Base-by-base conservation (phyloP, 352 stramenopile genomes). In the Phytophthora citricola region DNA sequence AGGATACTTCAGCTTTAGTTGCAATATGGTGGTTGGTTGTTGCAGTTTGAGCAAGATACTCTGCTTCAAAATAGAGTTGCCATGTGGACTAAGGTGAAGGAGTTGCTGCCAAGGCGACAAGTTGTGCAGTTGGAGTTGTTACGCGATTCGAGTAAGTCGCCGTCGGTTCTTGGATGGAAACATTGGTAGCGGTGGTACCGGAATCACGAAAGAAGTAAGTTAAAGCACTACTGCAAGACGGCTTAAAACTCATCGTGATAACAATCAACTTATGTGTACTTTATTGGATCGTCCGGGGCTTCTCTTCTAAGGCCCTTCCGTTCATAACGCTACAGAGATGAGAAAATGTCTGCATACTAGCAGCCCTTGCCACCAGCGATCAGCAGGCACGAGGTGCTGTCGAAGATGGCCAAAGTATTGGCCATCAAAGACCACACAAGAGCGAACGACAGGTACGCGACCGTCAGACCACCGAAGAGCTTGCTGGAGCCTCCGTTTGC, bases 301-400 rank as follows among this genome's bases (percentile, higher is more conserved):
- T 53, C 14, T 39, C 34, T 43, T 41, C 24, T 57, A 62, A 60
- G 61, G 54, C 45, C 46, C 54, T 53, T 53, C n/a, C 22, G 40
- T 58, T 64, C 53, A 69, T 63, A 53, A 65, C 61, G n/a, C 44
- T 64, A 58, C 46, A 61, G 29, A 17, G 32, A 46, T 10, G 38
- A 39, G 26, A 15, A 26, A 39, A 11, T 32, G 14, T 20, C 27
- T 11, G 27, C 20, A 6, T 32, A 12, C 48, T 74, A 79, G 50
- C 75, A 83, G 22, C 75, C 73, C 5, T 48, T 53, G 58, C 77
- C 77, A 34, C 75, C 77, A 24, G 66, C 77, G 61, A 86, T 78
- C 3, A 71, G 15, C 10, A 83, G 52, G 36, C 74, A 85, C 45
- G 64, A 79, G 12, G 76, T 85, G 27, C 62, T 67, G 17, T 75